A percentile compares a stretch with the other conserved stretches of the same genome.
These are phyloP conservation scores for Candida caryicola DNA, from an alignment of 805 yeast species.

Conservation along the genomic window DNA sequence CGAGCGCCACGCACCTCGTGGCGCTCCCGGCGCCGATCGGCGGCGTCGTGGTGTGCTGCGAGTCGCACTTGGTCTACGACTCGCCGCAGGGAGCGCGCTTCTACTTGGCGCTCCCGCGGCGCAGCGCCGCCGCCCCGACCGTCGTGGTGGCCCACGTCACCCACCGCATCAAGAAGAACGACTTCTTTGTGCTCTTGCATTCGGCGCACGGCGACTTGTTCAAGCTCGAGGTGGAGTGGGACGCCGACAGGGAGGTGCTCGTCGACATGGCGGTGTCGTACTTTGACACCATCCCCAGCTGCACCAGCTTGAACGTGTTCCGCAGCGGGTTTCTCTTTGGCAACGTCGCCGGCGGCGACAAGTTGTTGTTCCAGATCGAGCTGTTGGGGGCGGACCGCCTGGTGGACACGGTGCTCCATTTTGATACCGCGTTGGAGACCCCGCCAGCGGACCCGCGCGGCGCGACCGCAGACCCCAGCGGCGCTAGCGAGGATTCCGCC, in stretches of 20 bases:
- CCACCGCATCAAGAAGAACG: constrained; percentile 59
- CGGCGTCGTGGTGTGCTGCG: constrained; percentile 66
- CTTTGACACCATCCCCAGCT: constrained; percentile 72
- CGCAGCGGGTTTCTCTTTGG: constrained; percentile 76
- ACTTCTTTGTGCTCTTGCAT: constrained; percentile 71
- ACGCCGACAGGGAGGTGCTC: constrained; percentile 42
- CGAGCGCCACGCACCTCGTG: constrained; percentile 51
- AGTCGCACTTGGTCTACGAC: constrained; percentile 51
- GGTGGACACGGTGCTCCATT: background rate
- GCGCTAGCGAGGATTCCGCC: constrained; percentile 3
- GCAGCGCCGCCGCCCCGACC: constrained; percentile 24
- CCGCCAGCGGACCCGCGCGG: constrained; percentile 1
- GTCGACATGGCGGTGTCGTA: constrained; percentile 52
- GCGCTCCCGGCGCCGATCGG: constrained; percentile 70
- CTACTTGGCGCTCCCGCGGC: constrained; percentile 55
- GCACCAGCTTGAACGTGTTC: constrained; percentile 56
- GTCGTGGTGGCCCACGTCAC: constrained; percentile 54
- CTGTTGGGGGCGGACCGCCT: constrained; percentile 59
- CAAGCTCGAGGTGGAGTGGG: constrained; percentile 53
- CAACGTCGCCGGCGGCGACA: constrained; percentile 60
- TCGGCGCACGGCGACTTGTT: constrained; percentile 70
- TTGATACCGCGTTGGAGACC: constrained; percentile 5
- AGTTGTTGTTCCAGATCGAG: constrained; percentile 74
- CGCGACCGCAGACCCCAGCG: too few relatives aligned
- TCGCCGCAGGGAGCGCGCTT: constrained; percentile 27